Evolutionary conservation across 2,329 filamentous ascomycete species (phyloP).

Genomic region (Alternaria sp.): DNA sequence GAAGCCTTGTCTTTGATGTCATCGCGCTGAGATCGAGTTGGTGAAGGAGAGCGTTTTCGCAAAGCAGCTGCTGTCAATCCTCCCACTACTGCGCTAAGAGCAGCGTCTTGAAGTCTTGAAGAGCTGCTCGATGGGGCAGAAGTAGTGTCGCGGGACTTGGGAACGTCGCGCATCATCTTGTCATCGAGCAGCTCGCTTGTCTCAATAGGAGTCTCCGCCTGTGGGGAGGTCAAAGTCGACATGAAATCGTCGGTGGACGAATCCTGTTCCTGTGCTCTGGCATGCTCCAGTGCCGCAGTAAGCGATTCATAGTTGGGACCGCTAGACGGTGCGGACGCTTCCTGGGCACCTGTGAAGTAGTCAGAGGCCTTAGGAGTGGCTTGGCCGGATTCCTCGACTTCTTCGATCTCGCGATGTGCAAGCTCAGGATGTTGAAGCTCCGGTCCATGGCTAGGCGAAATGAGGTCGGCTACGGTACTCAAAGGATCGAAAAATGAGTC

Average conservation of each 20-base stretch:
- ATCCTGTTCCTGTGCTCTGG: conserved; percentile 18
- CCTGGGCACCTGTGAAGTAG: conserved; percentile 44
- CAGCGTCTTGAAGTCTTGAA: conserved; percentile 35
- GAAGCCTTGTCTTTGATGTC: conserved; percentile 23
- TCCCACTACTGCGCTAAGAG: conserved; percentile 35
- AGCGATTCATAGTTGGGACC: conserved; percentile 30
- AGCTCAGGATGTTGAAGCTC: conserved; percentile 32
- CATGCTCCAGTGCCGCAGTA: conserved; percentile 30
- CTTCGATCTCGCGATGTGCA: conserved; percentile 40
- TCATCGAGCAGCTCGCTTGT: conserved; percentile 35
- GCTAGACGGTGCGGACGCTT: conserved; percentile 2
- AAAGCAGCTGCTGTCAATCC: conserved; percentile 29
- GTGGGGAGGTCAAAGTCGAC: conserved; percentile 13
- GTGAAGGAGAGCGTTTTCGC: conserved; percentile 22
- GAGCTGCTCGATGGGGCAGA: conserved; percentile 29
- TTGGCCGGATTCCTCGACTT: conserved; percentile 67
- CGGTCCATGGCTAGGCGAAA: conserved; percentile 19
- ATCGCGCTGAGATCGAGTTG: conserved; percentile 12
- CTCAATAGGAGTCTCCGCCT: conserved; percentile 24
- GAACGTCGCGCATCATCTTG: conserved; percentile 25
- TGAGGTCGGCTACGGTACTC: conserved; percentile 23
- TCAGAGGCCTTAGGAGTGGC: conserved; percentile 70
- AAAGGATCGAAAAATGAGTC: conserved; percentile 31
- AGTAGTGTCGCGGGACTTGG: conserved; percentile 14
- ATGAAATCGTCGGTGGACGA: conserved; percentile 14